phyloP scores from a whole-genome alignment of 129 eudicot genomes.

The Calendula officinalis region DNA sequence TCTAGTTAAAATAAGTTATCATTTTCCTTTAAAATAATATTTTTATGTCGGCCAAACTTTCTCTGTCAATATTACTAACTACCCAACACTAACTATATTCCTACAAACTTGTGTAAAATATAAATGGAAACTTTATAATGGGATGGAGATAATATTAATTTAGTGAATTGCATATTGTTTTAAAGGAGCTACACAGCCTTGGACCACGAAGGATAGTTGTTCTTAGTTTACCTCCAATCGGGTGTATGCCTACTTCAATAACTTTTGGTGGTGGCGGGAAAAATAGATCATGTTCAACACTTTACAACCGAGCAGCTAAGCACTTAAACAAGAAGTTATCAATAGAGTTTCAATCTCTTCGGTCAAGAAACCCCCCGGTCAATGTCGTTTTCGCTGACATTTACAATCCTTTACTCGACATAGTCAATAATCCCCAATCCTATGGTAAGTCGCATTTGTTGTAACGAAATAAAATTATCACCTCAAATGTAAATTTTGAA shows the following conservation, averaged over 20 bases:
- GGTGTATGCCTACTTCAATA: constrained; percentile 48
- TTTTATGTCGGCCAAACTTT: too few species aligned
- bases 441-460: too few species aligned
- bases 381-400: constrained; percentile 41
- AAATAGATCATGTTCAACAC: constrained; percentile 30
- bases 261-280: constrained; percentile 21
- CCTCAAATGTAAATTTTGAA: too few species aligned
- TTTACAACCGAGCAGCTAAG: constrained; percentile 26
- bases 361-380: constrained; percentile 29
- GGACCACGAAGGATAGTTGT: constrained; percentile 39
- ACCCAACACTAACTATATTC: too few species aligned
- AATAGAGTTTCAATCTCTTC: constrained; percentile 27
- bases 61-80: too few species aligned
- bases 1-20: too few species aligned
- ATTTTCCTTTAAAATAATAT: too few species aligned
- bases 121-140: too few species aligned
- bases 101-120: too few species aligned
- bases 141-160: too few species aligned
- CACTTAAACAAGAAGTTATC: constrained; percentile 26
- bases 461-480: too few species aligned
- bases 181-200: constrained; percentile 31
- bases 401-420: constrained; percentile 30
- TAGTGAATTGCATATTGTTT: neutral
- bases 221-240: constrained; percentile 39
- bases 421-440: constrained; percentile 42